Base-by-base conservation (phyloP, 257 asterid species). In the Asclepias syriaca region DNA sequence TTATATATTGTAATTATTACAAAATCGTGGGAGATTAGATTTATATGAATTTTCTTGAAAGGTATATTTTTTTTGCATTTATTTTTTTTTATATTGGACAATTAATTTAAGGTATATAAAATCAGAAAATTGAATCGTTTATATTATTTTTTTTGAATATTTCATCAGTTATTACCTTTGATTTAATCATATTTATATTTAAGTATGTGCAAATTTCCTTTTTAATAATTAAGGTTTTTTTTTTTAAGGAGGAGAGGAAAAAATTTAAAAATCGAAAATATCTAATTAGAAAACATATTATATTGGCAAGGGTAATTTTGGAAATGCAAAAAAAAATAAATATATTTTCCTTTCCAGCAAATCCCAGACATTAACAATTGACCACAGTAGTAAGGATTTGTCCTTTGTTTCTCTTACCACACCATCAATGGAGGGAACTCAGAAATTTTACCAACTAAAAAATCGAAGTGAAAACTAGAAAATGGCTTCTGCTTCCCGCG, bases 401-500 rank as follows among this genome's bases (percentile, higher is more conserved):
- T 57, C 37, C 18, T 71, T 34, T 15, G 24, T 70, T 55, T 51
- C 49, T 70, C 45, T 51, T 15, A 50, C 53, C 68, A 57, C n/a
- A 39, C 68, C 75, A 71, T 58, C 59, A 71, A 71, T 71, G 74
- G 66, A 71, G 75, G 55, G 58, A 63, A 50, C 56, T 37, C 65
- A 53, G 24, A 59, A 59, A 69, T 48, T 48, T 57, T 71, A 49
- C 51, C n/a, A 32, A 70, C 72, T 74, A 78, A 80, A 65, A 65
- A 70, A 21, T 54, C 72, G 64, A 57, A 70, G 68, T 67, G 32
- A 64, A 67, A 68, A 27, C 34, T 45, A 14, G 24, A 64, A 14
- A 14, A 66, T 21, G 63, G 40, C 75, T 72, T 76, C 73, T 59
- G 22, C 49, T 80, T 81, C 82, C 84, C 88, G 91, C 93, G 90